A percentile compares a stretch with the other conserved stretches of the same genome.
Evolutionary conservation across 805 yeast genomes (phyloP).

Genomic region (Clavispora phyllophila): DNA sequence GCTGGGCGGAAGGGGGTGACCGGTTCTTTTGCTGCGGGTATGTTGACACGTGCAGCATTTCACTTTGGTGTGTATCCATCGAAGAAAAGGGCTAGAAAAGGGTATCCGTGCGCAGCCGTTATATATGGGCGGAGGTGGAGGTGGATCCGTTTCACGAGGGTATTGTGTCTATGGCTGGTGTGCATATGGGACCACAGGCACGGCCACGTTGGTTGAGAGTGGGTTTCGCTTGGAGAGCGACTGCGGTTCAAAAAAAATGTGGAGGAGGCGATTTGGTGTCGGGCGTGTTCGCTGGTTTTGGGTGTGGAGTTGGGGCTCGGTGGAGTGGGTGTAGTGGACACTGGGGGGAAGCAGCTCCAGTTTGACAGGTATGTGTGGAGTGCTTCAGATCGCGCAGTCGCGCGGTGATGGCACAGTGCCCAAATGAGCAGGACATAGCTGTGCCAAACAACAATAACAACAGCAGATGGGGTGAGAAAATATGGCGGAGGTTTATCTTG

Average conservation of each 20-base stretch:
- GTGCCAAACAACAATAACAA: not conserved
- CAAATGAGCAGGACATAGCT: not conserved
- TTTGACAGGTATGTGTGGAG: too few relatives aligned
- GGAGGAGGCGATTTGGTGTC: too few relatives aligned
- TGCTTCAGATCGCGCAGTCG: too few relatives aligned
- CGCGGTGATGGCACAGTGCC: not conserved
- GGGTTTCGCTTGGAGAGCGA: too few relatives aligned
- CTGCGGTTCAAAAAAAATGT: too few relatives aligned
- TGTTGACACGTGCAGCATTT: not conserved
- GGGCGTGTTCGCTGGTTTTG: too few relatives aligned
- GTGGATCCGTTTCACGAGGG: not conserved
- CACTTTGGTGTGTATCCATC: not conserved
- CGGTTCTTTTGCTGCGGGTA: constrained; percentile 1
- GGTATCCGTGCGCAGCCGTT: not conserved
- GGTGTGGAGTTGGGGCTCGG: too few relatives aligned
- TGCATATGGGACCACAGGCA: not conserved
- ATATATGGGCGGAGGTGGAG: not conserved
- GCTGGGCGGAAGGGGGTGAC: not conserved
- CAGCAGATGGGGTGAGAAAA: too few relatives aligned
- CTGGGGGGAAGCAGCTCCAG: too few relatives aligned
- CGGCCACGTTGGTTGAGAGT: not conserved
- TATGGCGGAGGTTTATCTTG: too few relatives aligned
- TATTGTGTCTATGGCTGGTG: not conserved
- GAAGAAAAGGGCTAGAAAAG: not conserved
- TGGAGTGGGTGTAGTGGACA: too few relatives aligned